Evolutionary conservation across 2,329 filamentous ascomycete species (phyloP).

Genomic region (Pseudogymnoascus sp.): DNA sequence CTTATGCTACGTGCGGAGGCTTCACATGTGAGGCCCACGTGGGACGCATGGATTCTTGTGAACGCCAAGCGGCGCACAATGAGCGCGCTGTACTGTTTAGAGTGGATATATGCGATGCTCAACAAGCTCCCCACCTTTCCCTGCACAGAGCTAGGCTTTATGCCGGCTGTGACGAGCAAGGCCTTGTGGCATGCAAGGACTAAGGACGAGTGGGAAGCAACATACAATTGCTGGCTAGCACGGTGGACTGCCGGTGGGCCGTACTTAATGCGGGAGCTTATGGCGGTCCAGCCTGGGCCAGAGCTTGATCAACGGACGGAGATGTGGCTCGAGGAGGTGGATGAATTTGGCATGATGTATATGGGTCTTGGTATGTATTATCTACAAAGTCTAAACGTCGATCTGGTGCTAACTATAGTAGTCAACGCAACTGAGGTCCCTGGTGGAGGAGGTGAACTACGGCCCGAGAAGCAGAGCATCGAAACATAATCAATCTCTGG

Average conservation of each 20-base stretch:
- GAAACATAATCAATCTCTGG: neutral
- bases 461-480: neutral
- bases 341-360: constrained; percentile 35
- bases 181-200: constrained; percentile 31
- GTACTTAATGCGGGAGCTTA: constrained; percentile 28
- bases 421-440: constrained; percentile 3
- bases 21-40: constrained; percentile 25
- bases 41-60: constrained; percentile 37
- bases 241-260: constrained; percentile 27
- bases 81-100: constrained; percentile 29
- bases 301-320: constrained; percentile 28
- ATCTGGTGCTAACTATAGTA: neutral
- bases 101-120: constrained; percentile 33
- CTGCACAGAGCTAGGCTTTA: constrained; percentile 30
- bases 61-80: constrained; percentile 45
- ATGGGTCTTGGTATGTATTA: constrained; percentile 28
- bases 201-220: constrained; percentile 27
- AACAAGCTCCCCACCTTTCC: constrained; percentile 28
- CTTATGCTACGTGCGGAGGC: constrained; percentile 30
- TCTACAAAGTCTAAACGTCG: neutral
- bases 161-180: constrained; percentile 33
- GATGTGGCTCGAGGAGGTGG: constrained; percentile 34
- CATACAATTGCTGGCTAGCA: constrained; percentile 29
- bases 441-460: neutral
- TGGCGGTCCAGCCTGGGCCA: constrained; percentile 23